Conservation (phyloP, 2,329 filamentous ascomycete genomes). For the Venturia carpophila region DNA sequence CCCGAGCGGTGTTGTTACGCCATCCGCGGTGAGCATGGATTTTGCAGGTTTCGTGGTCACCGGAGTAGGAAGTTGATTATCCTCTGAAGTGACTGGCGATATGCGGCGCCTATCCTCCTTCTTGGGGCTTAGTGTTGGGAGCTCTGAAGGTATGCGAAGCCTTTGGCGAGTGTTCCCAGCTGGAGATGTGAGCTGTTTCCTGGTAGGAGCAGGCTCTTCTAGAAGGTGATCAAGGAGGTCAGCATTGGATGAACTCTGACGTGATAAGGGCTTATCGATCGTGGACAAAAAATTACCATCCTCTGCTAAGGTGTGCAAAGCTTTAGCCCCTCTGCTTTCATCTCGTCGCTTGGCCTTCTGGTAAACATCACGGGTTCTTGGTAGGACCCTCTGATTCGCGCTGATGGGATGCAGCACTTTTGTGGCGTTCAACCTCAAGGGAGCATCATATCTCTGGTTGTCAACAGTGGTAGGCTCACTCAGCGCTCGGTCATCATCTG, state of each 20-base stretch:
- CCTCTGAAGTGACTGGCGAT: not conserved
- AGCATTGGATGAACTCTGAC: not conserved
- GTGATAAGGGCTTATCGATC: not conserved
- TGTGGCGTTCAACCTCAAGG: constrained; percentile 15
- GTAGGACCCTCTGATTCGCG: constrained; percentile 22
- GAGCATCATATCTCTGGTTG: not conserved
- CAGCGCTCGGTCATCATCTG: not conserved
- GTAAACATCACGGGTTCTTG: constrained; percentile 13
- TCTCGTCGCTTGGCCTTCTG: not conserved
- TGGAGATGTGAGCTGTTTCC: constrained; percentile 7
- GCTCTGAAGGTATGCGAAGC: not conserved
- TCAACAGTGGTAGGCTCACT: not conserved
- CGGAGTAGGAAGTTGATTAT: not conserved
- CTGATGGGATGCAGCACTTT: constrained; percentile 22
- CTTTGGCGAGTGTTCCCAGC: not conserved
- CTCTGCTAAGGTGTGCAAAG: not conserved
- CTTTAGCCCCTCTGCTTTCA: not conserved
- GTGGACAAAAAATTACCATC: constrained; percentile 4
- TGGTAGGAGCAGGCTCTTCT: constrained; percentile 4
- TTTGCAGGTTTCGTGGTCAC: not conserved
- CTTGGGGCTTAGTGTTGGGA: not conserved
- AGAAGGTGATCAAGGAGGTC: constrained; percentile 6
- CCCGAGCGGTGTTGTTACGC: not conserved
- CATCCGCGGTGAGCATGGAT: not conserved
- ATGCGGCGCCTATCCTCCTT: not conserved